A percentile compares a stretch with the other conserved stretches of the same genome.
Conservation (phyloP, 805 yeast species). For the Wickerhamiella lipophila region DNA sequence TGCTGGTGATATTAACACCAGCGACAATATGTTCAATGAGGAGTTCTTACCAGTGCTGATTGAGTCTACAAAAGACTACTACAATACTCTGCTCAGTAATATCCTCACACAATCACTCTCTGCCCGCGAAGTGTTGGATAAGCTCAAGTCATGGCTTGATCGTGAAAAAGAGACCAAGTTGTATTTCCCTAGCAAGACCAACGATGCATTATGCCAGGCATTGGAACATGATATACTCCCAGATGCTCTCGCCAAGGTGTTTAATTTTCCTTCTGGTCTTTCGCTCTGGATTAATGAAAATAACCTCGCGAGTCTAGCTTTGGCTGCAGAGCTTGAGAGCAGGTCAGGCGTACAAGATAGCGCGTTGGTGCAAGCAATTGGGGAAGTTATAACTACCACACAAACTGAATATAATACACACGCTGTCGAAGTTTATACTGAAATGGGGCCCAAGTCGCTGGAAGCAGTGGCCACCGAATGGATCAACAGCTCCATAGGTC, state of each 20-base stretch:
- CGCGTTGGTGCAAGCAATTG: constrained; percentile 9
- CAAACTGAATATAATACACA: constrained; percentile 10
- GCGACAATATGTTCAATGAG: constrained; percentile 16
- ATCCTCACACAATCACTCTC: neutral
- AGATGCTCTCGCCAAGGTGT: constrained; percentile 11
- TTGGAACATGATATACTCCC: constrained; percentile 13
- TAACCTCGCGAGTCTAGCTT: constrained; percentile 9
- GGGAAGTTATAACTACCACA: neutral
- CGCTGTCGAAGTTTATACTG: neutral
- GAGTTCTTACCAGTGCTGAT: constrained; percentile 13
- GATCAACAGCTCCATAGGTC: constrained; percentile 12
- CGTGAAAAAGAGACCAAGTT: constrained; percentile 12
- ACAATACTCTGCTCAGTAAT: neutral
- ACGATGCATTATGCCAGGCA: constrained; percentile 8
- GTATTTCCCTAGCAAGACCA: constrained; percentile 16
- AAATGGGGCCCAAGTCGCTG: constrained; percentile 1
- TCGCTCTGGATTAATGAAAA: constrained; percentile 15
- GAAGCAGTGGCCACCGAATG: constrained; percentile 11
- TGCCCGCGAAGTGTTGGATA: neutral
- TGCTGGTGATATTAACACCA: constrained; percentile 13
- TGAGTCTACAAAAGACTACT: constrained; percentile 7
- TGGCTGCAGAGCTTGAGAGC: constrained; percentile 17
- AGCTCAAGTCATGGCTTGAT: constrained; percentile 14
- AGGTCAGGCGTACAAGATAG: constrained; percentile 8
- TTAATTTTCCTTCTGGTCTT: constrained; percentile 15